Evolutionary conservation across 176 grass and related monocot genomes (phyloP), one percentile per base, ranked within the genome.

Genomic region (Chrysopogon serrulatus): DNA sequence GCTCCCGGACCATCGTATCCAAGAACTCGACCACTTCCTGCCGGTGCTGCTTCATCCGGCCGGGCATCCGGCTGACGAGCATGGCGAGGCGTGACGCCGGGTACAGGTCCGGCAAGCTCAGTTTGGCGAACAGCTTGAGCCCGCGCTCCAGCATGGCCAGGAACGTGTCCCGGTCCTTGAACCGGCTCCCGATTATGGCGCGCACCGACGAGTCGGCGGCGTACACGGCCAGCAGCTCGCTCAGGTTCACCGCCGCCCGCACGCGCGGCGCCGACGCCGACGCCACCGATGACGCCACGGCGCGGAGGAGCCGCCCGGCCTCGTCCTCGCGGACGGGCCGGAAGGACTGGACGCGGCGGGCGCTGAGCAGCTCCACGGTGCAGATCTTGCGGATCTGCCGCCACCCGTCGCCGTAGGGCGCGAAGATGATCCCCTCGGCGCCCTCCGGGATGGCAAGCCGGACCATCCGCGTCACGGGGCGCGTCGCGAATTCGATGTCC

Each of bases 1-100:
- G 87, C 53, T 91, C 78, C 66, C 30, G 16, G 59, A 91, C 47
- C 11, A 82, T 51, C 43, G 70, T 61, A 10, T 91, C 89, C 21
- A 87, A 14, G 17, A 91, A 76, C 51, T 4, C 47, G 2, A 42
- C 34, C n/a, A 30, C 37, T 10, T 84, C 56, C 5, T 13, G 8
- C 7, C 71, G 64, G 19, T 61, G 45, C 65, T 1, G 83, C 49
- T 79, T 40, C 35, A 84, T 48, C 80, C 31, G 51, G 5, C 61
- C 30, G 0, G 47, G 74, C 23, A 35, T 76, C 0, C 82, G 78
- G 87, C 86, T 83, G 53, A 92, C 6, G 31, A 78, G 32, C 45
- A 70, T 31, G 5, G 82, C 80, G 24, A 92, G 53, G 12, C 82
- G 76, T 5, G 78, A 62, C 5, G 90, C 82, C 19, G 90, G 86